Evolutionary conservation across 768 basidiomycete species (phyloP), one percentile per base, ranked within the genome.

Genomic region (Chiua virens): DNA sequence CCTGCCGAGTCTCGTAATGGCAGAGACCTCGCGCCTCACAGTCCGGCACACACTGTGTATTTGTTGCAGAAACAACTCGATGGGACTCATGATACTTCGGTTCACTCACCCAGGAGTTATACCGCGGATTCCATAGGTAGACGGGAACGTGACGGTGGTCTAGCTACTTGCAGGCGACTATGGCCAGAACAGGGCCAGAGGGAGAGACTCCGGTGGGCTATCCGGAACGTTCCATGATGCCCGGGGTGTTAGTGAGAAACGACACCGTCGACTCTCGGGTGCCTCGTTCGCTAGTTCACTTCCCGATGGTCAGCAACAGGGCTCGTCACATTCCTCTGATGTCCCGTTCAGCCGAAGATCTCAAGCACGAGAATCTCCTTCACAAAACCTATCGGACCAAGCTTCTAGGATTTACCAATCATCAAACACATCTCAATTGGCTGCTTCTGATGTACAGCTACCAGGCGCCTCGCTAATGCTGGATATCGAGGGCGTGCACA

Each of bases 401-500:
- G 21, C 30, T 38, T 43, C 52, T 6, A 47, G 50, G 66, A 60
- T 48, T 58, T 65, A 77, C 3, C 77, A 75, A 47, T 79, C 78
- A 18, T 76, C 79, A 34, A 65, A 71, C 8, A 54, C 75, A 23
- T 76, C 77, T 0, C 76, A 78, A 54, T 50, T 76, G 22, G 56
- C 72, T 5, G 60, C 69, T 9, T 72, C 78, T 37, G 79, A 78
- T 37, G 43, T 46, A 15, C 49, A 57, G 7, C 32, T 35, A 18
- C 55, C 63, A 18, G 65, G 64, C 37, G 51, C 62, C 11, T 43
- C 70, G 6, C 62, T 66, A 35, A 51, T 54, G 22, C 65, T 73
- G 30, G 82, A 83, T 49, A 61, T 88, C 27, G 87, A 91, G 45
- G 82, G 82, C 45, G 79, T 74, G n/a, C 78, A 80, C 50, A 87